A percentile compares a stretch with the other conserved stretches of the same genome.
Conservation (phyloP, 495 filamentous ascomycete genomes). For the Immersiella caudata region DNA sequence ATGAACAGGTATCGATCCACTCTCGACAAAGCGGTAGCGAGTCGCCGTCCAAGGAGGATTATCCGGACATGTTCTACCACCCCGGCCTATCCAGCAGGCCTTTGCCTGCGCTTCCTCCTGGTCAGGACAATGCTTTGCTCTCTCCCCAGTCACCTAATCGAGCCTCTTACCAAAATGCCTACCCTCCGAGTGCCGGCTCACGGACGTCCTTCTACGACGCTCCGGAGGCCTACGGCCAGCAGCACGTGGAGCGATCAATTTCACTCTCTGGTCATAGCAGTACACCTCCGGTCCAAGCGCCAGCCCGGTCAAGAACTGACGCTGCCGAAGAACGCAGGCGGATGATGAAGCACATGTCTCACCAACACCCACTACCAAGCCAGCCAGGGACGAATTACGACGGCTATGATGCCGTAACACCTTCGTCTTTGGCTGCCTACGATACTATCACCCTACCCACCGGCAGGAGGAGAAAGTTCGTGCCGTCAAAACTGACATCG, state of each 20-base stretch:
- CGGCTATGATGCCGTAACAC: conserved; percentile 53
- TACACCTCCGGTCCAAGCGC: conserved; percentile 76
- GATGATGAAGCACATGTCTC: conserved; percentile 61
- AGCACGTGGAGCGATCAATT: conserved; percentile 78
- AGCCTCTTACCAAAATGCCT: conserved; percentile 39
- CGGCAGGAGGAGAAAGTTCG: conserved; percentile 74
- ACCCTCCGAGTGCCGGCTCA: conserved; percentile 47
- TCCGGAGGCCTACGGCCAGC: conserved; percentile 41
- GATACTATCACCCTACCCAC: conserved; percentile 73
- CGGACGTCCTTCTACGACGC: conserved; percentile 36
- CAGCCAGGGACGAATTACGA: conserved; percentile 50
- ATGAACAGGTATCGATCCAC: conserved; percentile 65
- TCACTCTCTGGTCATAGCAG: conserved; percentile 81
- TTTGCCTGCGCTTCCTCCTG: conserved; percentile 75
- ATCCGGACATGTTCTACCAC: conserved; percentile 92
- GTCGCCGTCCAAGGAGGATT: conserved; percentile 63
- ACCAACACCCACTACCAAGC: conserved; percentile 54
- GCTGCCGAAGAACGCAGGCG: conserved; percentile 66
- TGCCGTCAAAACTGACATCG: conserved; percentile 81
- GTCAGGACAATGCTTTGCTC: conserved; percentile 44
- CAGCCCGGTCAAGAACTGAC: conserved; percentile 92
- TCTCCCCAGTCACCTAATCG: conserved; percentile 41
- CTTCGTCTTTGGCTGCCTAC: conserved; percentile 59
- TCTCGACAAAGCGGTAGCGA: conserved; percentile 59
- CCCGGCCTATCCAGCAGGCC: conserved; percentile 74